Evolutionary conservation across 1,284 basidiomycete species (phyloP).

Genomic region (Pascua sp.): DNA sequence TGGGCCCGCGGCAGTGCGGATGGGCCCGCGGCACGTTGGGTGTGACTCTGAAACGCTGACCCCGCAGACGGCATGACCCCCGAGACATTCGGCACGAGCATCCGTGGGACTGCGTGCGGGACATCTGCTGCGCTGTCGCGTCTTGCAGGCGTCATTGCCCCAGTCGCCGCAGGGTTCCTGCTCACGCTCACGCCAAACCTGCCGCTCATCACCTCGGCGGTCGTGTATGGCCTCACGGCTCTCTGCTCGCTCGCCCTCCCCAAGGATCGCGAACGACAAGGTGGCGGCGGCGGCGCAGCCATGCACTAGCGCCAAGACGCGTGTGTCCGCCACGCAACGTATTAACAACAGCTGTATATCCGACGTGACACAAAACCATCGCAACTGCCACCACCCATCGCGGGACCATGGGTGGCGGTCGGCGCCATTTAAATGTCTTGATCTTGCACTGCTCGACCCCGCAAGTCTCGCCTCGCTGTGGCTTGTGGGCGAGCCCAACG

Average conservation of each 20-base stretch:
- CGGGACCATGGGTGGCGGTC: no score
- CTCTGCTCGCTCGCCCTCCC: constrained; percentile 62
- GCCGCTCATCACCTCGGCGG: constrained; percentile 74
- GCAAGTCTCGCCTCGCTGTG: not conserved
- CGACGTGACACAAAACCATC: not conserved
- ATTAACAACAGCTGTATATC: not conserved
- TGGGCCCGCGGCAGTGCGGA: no score
- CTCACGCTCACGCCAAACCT: constrained; percentile 67
- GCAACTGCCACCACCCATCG: not conserved
- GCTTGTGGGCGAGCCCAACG: no score
- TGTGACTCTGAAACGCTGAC: constrained; percentile 2
- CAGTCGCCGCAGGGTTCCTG: constrained; percentile 76
- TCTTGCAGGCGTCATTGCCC: constrained; percentile 88
- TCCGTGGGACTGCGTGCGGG: constrained; percentile 85
- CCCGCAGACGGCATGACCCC: constrained; percentile 69
- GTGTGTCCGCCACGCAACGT: not conserved
- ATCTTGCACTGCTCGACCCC: not conserved
- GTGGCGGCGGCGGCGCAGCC: not conserved
- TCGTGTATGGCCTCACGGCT: constrained; percentile 66
- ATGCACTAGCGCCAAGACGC: not conserved
- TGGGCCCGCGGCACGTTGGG: no score
- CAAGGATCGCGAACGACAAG: not conserved
- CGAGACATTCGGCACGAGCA: constrained; percentile 77
- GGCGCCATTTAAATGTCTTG: no score
- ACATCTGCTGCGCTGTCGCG: constrained; percentile 84